These are phyloP conservation scores for Mrakia gelida DNA, from an alignment of 768 basidiomycete species.

Conservation along the genomic window DNA sequence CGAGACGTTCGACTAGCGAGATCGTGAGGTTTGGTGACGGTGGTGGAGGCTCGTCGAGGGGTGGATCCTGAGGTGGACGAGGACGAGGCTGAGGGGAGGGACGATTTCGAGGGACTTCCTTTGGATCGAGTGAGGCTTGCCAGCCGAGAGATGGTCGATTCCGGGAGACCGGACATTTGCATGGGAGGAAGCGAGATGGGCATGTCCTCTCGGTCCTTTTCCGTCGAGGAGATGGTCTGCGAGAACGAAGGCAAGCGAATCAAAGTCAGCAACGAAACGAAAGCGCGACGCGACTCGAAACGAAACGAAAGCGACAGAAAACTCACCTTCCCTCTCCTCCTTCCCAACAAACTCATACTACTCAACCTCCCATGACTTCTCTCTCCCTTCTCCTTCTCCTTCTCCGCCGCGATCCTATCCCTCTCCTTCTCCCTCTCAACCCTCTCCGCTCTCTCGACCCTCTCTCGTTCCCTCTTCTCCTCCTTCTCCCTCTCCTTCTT, in stretches of 20 bases:
- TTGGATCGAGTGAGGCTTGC: constrained; percentile 60
- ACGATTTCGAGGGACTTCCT: constrained; percentile 40
- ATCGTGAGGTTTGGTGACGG: constrained; percentile 55
- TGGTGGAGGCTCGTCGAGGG: constrained; percentile 18
- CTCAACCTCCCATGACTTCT: constrained; percentile 71
- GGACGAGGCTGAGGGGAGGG: constrained; percentile 64
- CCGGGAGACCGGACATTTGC: constrained; percentile 80
- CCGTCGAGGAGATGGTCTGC: constrained; percentile 77
- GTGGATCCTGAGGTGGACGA: constrained; percentile 45
- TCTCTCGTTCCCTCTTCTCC: constrained; percentile 45
- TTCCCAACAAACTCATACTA: constrained; percentile 76
- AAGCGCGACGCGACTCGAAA: not conserved
- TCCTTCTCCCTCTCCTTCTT: constrained; percentile 1
- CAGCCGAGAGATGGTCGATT: constrained; percentile 75
- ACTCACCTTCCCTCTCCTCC: constrained; percentile 83
- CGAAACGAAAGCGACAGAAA: constrained; percentile 12
- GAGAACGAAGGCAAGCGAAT: constrained; percentile 18
- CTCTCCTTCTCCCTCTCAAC: constrained; percentile 51
- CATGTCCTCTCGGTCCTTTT: constrained; percentile 57
- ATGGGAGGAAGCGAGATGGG: constrained; percentile 68
- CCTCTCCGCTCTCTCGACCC: constrained; percentile 46
- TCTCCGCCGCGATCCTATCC: constrained; percentile 47
- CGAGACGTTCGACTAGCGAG: constrained; percentile 55
- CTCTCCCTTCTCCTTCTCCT: constrained; percentile 68
- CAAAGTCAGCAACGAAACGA: not conserved